These are phyloP conservation scores for Cadophora luteo-olivacea DNA, from an alignment of 2,329 filamentous ascomycete genomes.

Conservation along the genomic window DNA sequence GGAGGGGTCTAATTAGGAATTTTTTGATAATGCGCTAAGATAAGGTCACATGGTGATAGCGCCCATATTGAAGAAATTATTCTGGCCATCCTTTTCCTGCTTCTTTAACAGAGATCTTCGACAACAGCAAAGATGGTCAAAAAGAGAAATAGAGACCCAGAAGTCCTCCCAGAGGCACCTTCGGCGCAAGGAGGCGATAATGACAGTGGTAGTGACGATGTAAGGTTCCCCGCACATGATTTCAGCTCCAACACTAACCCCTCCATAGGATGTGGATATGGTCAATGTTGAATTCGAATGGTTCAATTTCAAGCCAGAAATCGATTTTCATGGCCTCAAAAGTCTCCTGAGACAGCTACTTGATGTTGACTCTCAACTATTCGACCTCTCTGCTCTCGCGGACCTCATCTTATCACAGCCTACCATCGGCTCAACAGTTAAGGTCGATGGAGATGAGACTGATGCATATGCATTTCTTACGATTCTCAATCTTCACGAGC, in stretches of 20 bases:
- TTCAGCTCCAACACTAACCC: constrained; percentile 8
- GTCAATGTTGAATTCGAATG: constrained; percentile 98
- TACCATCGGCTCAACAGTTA: constrained; percentile 90
- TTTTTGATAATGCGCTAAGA: constrained; percentile 20
- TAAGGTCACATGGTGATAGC: constrained; percentile 16
- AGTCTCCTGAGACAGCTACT: constrained; percentile 89
- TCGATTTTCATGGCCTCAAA: constrained; percentile 96
- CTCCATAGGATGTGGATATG: constrained; percentile 75
- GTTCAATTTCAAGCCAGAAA: constrained; percentile 89
- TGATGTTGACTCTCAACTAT: constrained; percentile 83
- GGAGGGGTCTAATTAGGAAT: constrained; percentile 16
- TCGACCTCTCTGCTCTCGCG: constrained; percentile 85
- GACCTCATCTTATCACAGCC: constrained; percentile 89
- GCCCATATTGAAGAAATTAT: constrained; percentile 10
- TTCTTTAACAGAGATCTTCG: background rate
- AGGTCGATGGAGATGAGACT: constrained; percentile 92
- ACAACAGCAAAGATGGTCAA: constrained; percentile 43
- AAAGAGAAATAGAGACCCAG: constrained; percentile 45
- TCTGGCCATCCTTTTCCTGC: background rate
- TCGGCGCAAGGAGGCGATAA: constrained; percentile 32
- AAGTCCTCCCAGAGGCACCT: constrained; percentile 43
- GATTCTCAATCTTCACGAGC: constrained; percentile 80
- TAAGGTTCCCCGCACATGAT: constrained; percentile 25
- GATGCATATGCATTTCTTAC: constrained; percentile 95
- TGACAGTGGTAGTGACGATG: constrained; percentile 44